Evolutionary conservation across 345 rosid species (phyloP), one percentile per base, ranked within the genome.

Genomic region (Anacardium occidentale): DNA sequence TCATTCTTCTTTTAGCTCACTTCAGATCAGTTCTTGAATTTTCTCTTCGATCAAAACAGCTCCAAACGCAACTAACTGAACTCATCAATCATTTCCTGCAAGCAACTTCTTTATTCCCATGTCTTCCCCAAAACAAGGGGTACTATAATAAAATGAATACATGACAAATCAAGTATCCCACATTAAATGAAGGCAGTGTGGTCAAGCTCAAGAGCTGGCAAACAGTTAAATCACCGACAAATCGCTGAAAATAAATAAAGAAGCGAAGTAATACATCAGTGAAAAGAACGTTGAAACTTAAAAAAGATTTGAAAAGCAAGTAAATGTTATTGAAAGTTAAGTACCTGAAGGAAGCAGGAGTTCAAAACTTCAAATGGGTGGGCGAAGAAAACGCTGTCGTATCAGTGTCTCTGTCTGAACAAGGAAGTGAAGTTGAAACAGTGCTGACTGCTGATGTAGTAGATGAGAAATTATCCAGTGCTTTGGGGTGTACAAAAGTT

Each of bases 1-100:
- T 67, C 75, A 83, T 70, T 70, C 32, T 47, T 5, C 20, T 45
- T 18, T 6, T 3, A 18, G 42, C 42, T 6, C 42, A 37, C 42
- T 37, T 37, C 42, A 37, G 42, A 37, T 7, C 42, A 37, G 42
- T 37, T 37, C 9, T 37, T 37, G 42, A 37, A 37, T 42, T 63
- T 8, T 1, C 51, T 42, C 29, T 42, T 42, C 10, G 47, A 32
- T 24, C 37, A 47, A 18, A 50, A 50, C 17, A 50, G 18, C n/a
- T 50, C 32, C 1, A 18, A 50, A 18, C 53, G 14, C 18, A 15
- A 50, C 20, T n/a, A 37, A 37, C 42, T 37, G 42, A 37, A 37
- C 53, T 4, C 18, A 50, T 50, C 53, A 13, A 50, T 47, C 51
- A 47, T 50, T 50, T 50, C 15, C 18, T 50, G 18, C 18, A 50